Base-by-base conservation (phyloP, 1,139 yeast genomes). In the Ogataea hybrid region DNA sequence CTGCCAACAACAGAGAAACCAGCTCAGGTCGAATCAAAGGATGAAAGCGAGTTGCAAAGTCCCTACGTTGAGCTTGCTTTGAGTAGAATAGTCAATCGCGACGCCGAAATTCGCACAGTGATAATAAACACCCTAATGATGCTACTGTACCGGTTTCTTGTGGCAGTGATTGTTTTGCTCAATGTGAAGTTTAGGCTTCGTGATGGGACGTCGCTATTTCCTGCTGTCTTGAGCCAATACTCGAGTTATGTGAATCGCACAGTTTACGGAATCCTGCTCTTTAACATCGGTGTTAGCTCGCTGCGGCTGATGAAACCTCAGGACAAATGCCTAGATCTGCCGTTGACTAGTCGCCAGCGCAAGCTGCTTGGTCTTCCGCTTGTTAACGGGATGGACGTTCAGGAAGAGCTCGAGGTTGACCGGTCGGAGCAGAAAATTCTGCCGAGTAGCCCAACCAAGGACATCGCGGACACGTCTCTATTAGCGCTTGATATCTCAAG, bases 291-390 rank as follows among this genome's bases (percentile, higher is more conserved):
- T 2, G 36, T 52, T 5, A 43, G 57, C 23, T 15, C 48, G 2
- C 39, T 59, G 23, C 47, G 49, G 34, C 39, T 63, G 8, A 14
- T 58, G 10, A 60, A 56, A 38, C 65, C 65, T 4, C 53, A 53
- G 42, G 67, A 63, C 38, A 53, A 53, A 35, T 63, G 67, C 44
- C 43, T 61, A 10, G 67, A 63, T 41, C 44, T 63, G 30, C 62
- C 63, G 11, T 48, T 63, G 31, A 53, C 52, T 2, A 54, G 51
- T 25, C 50, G 54, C 6, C 66, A 63, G 40, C 49, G 67, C 25
- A 56, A 55, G 31, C 46, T 62, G 8, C 41, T 63, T 20, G 65
- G 65, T 2, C 49, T 62, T 16, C 53, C 58, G 5, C 12, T 44
- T 2, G 28, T 51, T 7, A 44, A 37, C 11, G 42, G 42, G 2